A percentile compares a stretch with the other conserved stretches of the same genome.
Evolutionary conservation across 2,329 filamentous ascomycete species (phyloP).

Genomic region (Pseudocercospora vitis): DNA sequence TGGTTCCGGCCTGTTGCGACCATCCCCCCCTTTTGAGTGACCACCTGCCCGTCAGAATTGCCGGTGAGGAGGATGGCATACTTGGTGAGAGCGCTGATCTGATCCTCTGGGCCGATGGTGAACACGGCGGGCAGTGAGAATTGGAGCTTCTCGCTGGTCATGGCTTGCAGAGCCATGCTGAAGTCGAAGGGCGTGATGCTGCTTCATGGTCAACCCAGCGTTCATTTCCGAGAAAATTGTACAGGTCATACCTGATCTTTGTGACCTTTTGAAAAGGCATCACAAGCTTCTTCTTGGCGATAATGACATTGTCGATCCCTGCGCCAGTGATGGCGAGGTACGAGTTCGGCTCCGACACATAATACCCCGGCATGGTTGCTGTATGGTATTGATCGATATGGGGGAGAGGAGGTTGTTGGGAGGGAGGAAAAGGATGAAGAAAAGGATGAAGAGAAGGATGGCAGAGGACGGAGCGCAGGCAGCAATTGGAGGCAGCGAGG

Average conservation of each 20-base stretch:
- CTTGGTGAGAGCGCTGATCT: conserved; percentile 69
- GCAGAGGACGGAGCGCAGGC: not conserved
- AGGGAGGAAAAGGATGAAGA: no score
- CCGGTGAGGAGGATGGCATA: conserved; percentile 75
- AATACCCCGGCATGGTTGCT: conserved; percentile 40
- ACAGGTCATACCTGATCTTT: conserved; percentile 27
- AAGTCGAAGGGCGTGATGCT: conserved; percentile 68
- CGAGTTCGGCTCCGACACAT: conserved; percentile 71
- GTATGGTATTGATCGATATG: conserved; percentile 3
- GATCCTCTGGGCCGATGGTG: conserved; percentile 78
- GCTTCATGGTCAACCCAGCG: not conserved
- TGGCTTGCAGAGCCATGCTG: conserved; percentile 77
- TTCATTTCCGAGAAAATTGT: no score
- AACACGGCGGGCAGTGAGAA: conserved; percentile 81
- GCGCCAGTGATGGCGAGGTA: conserved; percentile 76
- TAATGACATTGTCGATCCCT: conserved; percentile 70
- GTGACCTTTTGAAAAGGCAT: conserved; percentile 64
- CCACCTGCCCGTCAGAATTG: conserved; percentile 51
- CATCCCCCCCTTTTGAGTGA: conserved; percentile 36
- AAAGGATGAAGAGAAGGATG: no score
- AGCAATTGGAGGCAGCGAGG: not conserved
- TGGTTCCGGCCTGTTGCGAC: conserved; percentile 58
- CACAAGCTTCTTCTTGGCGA: conserved; percentile 75
- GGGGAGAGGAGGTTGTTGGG: not conserved
- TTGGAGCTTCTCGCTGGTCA: conserved; percentile 86